Evolutionary conservation across 441 rosid genomes (phyloP), one percentile per base, ranked within the genome.

Genomic region (Cnidoscolus chayamansa): DNA sequence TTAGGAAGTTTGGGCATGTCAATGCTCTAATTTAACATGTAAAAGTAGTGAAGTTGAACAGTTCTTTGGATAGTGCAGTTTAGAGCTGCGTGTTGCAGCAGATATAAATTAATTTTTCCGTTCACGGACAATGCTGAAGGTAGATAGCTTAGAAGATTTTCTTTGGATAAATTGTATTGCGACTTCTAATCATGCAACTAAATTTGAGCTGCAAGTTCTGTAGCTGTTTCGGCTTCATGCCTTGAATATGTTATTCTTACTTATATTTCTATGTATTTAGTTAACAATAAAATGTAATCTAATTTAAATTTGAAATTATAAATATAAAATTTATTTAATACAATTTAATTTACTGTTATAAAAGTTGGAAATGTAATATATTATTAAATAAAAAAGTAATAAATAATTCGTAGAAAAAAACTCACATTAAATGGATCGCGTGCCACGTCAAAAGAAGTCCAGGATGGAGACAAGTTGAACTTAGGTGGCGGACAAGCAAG

Each of bases 11-110:
- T 55, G 60, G 72, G 67, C 69, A 1, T 68, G 50, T 55, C 58
- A 51, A 61, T 35, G 73, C 63, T 73, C 76, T 77, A 63, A 82
- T 68, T 75, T 73, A 72, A 72, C 79, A 68, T 73, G 79, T 79
- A 65, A 70, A 72, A 73, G 67, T 40, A 70, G 75, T 69, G 72
- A 40, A 69, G 75, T 65, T 60, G 67, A 56, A 48, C 74, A 25
- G 58, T 76, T 72, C 65, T 19, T 67, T 50, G 30, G 65, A 60
- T 60, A 59, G 61, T n/a, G 35, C 58, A 67, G 62, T 50, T 9
- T 17, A 35, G 66, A 17, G 71, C 70, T 64, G 63, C 63, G 48
- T 73, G 57, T 63, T 48, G 53, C 54, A 59, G 54, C 47, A 45
- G 25, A 45, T 67, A 70, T 62, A 61, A 32, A 30, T 71, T 17